Percentiles rank a stretch among this genome's conserved stretches.
Evolutionary conservation across 2,329 filamentous ascomycete genomes (phyloP).

Genomic region (Aspergillus fijiensis): DNA sequence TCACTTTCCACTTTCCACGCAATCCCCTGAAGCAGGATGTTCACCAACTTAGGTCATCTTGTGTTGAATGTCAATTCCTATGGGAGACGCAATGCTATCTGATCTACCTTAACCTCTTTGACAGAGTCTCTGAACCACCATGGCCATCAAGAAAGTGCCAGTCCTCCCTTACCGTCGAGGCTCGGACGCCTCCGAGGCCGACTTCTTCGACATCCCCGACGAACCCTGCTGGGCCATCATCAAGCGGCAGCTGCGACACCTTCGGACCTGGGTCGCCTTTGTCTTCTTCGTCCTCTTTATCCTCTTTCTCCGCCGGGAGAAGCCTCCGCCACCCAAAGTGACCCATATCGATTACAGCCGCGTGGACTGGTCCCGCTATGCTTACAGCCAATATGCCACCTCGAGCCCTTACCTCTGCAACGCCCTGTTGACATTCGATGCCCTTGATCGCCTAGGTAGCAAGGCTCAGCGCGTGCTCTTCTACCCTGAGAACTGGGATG

Average conservation of each 20-base stretch:
- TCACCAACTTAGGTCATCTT: neutral
- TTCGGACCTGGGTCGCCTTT: conserved; percentile 32
- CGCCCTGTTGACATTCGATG: conserved; percentile 44
- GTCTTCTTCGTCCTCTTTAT: conserved; percentile 27
- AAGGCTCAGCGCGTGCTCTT: conserved; percentile 43
- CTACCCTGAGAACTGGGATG: conserved; percentile 44
- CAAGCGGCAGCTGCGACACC: conserved; percentile 34
- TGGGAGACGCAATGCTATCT: neutral
- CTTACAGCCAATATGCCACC: conserved; percentile 47
- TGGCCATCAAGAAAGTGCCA: conserved; percentile 16
- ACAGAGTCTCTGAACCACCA: neutral
- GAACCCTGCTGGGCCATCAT: conserved; percentile 28
- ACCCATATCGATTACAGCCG: conserved; percentile 32
- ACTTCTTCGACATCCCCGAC: conserved; percentile 40
- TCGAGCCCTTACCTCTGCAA: conserved; percentile 45
- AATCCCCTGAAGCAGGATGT: neutral
- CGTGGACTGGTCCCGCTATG: conserved; percentile 44
- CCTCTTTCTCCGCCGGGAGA: conserved; percentile 25
- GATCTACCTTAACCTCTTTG: neutral
- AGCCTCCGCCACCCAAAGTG: conserved; percentile 18
- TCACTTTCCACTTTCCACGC: neutral
- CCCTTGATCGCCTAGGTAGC: conserved; percentile 40
- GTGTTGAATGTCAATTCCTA: neutral
- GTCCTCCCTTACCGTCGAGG: conserved; percentile 28
- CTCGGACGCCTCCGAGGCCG: conserved; percentile 33